Percentiles rank a stretch among this genome's conserved stretches.
Evolutionary conservation across 768 basidiomycete genomes (phyloP).

Genomic region (Boletales sp.): DNA sequence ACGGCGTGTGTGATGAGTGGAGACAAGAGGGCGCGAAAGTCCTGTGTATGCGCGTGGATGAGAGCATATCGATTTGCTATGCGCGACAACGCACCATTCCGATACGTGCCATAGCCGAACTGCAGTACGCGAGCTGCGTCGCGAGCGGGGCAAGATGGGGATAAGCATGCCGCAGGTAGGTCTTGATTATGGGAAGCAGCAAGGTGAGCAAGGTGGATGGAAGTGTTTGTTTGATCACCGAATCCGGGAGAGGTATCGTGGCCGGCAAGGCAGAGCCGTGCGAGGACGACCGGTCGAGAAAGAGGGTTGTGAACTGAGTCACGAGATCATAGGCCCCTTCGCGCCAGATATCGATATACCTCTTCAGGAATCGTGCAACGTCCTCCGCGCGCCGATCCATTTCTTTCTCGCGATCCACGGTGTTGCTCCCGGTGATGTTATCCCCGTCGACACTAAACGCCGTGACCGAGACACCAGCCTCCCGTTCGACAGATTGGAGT

Average conservation of each 20-base stretch:
- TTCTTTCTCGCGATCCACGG: slow-evolving; percentile 36
- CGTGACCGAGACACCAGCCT: slow-evolving; percentile 34
- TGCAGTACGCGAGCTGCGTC: slow-evolving; percentile 92
- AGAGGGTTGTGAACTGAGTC: slow-evolving; percentile 86
- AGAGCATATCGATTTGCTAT: not conserved
- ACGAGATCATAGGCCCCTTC: slow-evolving; percentile 92
- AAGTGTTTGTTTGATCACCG: slow-evolving; percentile 29
- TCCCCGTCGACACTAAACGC: slow-evolving; percentile 8
- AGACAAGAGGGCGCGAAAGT: slow-evolving; percentile 71
- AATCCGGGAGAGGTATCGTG: slow-evolving; percentile 20
- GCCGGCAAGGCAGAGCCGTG: slow-evolving; percentile 20
- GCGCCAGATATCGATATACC: slow-evolving; percentile 87
- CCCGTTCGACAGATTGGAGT: slow-evolving; percentile 50
- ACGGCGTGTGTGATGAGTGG: slow-evolving; percentile 68
- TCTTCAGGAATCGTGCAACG: slow-evolving; percentile 73
- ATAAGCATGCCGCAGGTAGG: slow-evolving; percentile 57
- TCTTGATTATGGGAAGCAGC: slow-evolving; percentile 64
- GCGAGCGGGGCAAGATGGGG: slow-evolving; percentile 77
- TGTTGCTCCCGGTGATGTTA: slow-evolving; percentile 15
- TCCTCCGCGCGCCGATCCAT: slow-evolving; percentile 67
- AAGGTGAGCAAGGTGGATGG: slow-evolving; percentile 35
- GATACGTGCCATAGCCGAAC: slow-evolving; percentile 85
- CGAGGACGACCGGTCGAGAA: slow-evolving; percentile 62
- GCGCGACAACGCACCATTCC: slow-evolving; percentile 53
- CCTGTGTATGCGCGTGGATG: slow-evolving; percentile 11